Conservation (phyloP, 2,329 filamentous ascomycete species). For the Ilyonectria destructans region DNA sequence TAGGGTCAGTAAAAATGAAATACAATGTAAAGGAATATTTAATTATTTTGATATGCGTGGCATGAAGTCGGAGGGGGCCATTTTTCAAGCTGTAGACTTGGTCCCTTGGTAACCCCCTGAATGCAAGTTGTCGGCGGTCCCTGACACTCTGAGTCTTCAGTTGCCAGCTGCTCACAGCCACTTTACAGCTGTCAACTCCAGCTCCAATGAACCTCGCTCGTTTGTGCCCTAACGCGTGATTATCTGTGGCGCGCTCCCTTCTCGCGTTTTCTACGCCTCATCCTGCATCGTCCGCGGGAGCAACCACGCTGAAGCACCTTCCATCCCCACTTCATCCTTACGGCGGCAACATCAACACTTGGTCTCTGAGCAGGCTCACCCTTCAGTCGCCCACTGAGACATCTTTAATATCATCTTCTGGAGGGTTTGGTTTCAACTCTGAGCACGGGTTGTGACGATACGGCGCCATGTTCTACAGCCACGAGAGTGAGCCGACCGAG, state of each 20-base stretch:
- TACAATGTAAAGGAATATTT: too few relatives aligned
- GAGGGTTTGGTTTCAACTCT: background rate
- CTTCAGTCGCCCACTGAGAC: background rate
- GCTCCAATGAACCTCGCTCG: constrained; percentile 9
- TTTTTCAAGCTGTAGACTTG: background rate
- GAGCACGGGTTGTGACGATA: background rate
- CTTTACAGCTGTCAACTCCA: constrained; percentile 5
- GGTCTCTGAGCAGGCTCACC: constrained; percentile 1
- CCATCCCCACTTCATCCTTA: constrained; percentile 30
- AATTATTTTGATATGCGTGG: too few relatives aligned
- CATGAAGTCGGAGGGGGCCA: too few relatives aligned
- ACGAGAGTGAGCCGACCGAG: constrained; percentile 79
- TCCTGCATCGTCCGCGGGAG: constrained; percentile 20
- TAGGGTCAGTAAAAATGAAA: too few relatives aligned
- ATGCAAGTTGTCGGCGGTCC: background rate
- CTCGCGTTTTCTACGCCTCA: constrained; percentile 20
- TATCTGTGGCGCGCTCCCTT: constrained; percentile 17
- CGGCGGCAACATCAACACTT: constrained; percentile 5
- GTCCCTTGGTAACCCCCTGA: background rate
- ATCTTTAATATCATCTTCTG: background rate
- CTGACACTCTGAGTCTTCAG: constrained; percentile 3
- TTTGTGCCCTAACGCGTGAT: constrained; percentile 21
- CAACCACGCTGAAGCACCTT: constrained; percentile 24
- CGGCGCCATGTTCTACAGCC: constrained; percentile 89
- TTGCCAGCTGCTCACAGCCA: constrained; percentile 29